Conservation (phyloP, 2,329 filamentous ascomycete genomes). For the Teratosphaeria destructans region DNA sequence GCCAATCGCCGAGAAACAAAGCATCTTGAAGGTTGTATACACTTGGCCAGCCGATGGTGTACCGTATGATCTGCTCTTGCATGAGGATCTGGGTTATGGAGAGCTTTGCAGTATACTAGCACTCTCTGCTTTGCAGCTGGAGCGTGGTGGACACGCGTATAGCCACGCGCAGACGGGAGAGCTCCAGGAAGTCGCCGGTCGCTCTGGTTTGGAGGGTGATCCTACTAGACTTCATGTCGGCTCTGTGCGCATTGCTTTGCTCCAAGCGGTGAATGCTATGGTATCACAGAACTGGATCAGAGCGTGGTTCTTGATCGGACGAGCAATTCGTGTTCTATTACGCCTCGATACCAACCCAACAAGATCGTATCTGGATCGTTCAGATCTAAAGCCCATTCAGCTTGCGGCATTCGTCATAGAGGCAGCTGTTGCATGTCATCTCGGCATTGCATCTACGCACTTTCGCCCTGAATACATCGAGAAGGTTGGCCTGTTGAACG, state of each 20-base stretch:
- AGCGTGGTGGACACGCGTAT: not conserved
- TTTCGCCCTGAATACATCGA: slow-evolving; percentile 40
- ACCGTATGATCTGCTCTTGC: not conserved
- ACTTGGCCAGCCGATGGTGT: slow-evolving; percentile 39
- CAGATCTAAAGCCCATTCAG: not conserved
- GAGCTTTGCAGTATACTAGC: slow-evolving; percentile 38
- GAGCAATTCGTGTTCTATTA: slow-evolving; percentile 46
- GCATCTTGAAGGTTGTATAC: slow-evolving; percentile 49
- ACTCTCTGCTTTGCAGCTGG: slow-evolving; percentile 26
- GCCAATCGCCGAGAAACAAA: slow-evolving; percentile 59
- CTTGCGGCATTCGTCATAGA: slow-evolving; percentile 56
- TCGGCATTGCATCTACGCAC: slow-evolving; percentile 39
- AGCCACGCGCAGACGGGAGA: not conserved
- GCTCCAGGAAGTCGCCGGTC: not conserved
- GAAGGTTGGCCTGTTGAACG: slow-evolving; percentile 35
- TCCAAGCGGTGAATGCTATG: slow-evolving; percentile 53
- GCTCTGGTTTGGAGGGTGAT: slow-evolving; percentile 4
- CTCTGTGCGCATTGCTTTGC: slow-evolving; percentile 32
- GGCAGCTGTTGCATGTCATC: slow-evolving; percentile 43
- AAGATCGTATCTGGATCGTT: not conserved
- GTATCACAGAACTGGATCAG: slow-evolving; percentile 44
- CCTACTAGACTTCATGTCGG: slow-evolving; percentile 39
- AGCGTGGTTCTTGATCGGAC: slow-evolving; percentile 56
- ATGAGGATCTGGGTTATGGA: slow-evolving; percentile 27
- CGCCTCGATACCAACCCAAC: not conserved